Base-by-base conservation (phyloP, 768 basidiomycete species). In the Chalciporus piperatus region DNA sequence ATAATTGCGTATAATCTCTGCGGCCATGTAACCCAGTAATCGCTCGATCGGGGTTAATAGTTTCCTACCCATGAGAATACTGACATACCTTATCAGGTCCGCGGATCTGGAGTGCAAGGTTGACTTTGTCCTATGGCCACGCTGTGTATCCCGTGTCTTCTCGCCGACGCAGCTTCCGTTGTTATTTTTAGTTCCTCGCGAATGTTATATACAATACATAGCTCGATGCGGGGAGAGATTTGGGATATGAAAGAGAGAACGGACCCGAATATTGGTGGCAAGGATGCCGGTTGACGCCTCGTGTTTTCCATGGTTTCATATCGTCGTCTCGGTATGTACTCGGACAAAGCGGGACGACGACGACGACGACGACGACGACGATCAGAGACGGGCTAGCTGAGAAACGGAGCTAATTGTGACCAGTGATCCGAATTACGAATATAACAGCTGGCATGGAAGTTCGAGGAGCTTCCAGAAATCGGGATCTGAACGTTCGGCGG, bases 51-150 rank as follows among this genome's bases (percentile, higher is more conserved):
- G 50, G 43, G 9, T 51, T 56, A 55, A 50, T 55, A 53, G 45
- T 20, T 47, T 25, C 37, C 46, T 35, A 32, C 23, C 19, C 61
- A 64, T 66, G 67, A 58, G 64, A 64, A 66, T 47, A 45, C 19
- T 49, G 50, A 48, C 60, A 57, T 50, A 61, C 64, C 53, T 43
- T 38, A 60, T 63, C 50, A 52, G 49, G 50, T 11, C 38, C 63
- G 59, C 68, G 68, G 68, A 70, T 67, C 66, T 68, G 57, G 56
- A 56, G 52, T 41, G 45, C 42, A 20, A 41, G 47, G 56, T 47
- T 46, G 39, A 35, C 43, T 39, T 40, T 54, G 23, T 33, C 38
- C 47, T 20, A 25, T 40, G 48, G 42, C 38, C 45, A 45, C 25
- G 20, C 53, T 33, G 35, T 48, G 50, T 50, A 44, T 52, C 47